phyloP scores from a whole-genome alignment of 768 basidiomycete species.

The Mycena leptocephala region DNA sequence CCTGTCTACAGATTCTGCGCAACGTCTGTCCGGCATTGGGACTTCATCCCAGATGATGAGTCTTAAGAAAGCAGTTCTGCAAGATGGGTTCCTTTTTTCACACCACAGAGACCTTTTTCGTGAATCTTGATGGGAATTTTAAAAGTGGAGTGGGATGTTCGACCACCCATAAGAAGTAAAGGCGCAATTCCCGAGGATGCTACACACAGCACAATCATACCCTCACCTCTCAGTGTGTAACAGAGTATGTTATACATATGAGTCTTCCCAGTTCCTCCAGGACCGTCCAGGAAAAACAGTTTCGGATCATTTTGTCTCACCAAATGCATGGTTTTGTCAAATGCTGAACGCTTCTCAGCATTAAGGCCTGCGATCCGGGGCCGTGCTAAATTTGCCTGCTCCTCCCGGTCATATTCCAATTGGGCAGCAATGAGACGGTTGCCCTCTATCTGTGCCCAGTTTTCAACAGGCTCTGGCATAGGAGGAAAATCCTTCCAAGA shows the following conservation, averaged over 20 bases:
- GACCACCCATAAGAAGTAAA: conserved; percentile 59
- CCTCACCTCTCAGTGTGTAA: conserved; percentile 51
- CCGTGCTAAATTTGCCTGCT: conserved; percentile 18
- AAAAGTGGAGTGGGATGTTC: conserved; percentile 66
- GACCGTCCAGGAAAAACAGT: conserved; percentile 54
- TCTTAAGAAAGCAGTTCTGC: conserved; percentile 52
- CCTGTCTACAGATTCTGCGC: too few relatives aligned
- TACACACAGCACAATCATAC: conserved; percentile 60
- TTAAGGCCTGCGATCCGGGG: conserved; percentile 41
- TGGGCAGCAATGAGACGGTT: conserved; percentile 27
- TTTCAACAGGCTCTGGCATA: conserved; percentile 21
- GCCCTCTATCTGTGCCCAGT: conserved; percentile 36
- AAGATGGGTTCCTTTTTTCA: conserved; percentile 40
- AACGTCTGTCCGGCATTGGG: too few relatives aligned
- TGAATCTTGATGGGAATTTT: conserved; percentile 57
- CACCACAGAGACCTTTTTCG: conserved; percentile 40
- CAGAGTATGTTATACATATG: background rate
- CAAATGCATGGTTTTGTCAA: conserved; percentile 45
- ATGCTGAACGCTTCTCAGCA: conserved; percentile 49
- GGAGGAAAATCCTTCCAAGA: conserved; percentile 40
- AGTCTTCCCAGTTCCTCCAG: conserved; percentile 5
- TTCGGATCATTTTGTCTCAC: conserved; percentile 38
- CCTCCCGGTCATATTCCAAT: conserved; percentile 13
- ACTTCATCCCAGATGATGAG: too few relatives aligned
- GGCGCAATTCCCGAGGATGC: conserved; percentile 68